Evolutionary conservation across 768 basidiomycete genomes (phyloP), one percentile per base, ranked within the genome.

Genomic region (Mycena crocata): DNA sequence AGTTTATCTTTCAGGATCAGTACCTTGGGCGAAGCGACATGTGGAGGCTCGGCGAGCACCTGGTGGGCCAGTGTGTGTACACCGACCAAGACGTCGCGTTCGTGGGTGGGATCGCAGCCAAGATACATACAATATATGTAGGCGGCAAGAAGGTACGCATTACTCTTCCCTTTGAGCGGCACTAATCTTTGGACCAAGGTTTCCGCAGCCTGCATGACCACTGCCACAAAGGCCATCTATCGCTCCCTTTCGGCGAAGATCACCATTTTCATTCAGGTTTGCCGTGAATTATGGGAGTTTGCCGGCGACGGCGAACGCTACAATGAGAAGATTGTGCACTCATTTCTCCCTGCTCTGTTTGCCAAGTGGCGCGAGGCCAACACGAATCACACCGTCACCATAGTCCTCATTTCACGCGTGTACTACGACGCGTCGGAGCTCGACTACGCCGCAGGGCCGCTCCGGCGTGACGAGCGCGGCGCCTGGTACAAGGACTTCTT

Each of bases 241-340:
- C 87, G 98, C 44, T 95, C 95, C 15, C 88, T 96, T 48, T 96
- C 95, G 1, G 95, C 96, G 45, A 95, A 93, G 73, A 86, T 92
- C 37, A 98, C 94, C 23, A 91, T 99, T 61, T 97, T 98, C 77
- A 95, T 99, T 51, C 96, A 98, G 83, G 93, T 99, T 19, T 97
- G 95, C 76, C 89, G 91, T 51, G 98, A 99, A 75, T 88, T 98
- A 59, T 99, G 95, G 94, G 94, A 98, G 73, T 99, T 99, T 74
- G 88, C 96, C 26, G 95, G 94, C 37, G 98, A 99, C 67, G 98
- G 98, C 26, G 96, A 98, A 77, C 89, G 96, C 7, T 95, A 92
- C 79, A 92, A 94, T 75, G 98, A 99, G 77, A 99, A 99, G 81
- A 93, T 97, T n/a, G 92, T 97, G 3, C 96, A 98, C 75, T 94